phyloP scores from a whole-genome alignment of 1,284 basidiomycete species.

The Cerrena zonata region DNA sequence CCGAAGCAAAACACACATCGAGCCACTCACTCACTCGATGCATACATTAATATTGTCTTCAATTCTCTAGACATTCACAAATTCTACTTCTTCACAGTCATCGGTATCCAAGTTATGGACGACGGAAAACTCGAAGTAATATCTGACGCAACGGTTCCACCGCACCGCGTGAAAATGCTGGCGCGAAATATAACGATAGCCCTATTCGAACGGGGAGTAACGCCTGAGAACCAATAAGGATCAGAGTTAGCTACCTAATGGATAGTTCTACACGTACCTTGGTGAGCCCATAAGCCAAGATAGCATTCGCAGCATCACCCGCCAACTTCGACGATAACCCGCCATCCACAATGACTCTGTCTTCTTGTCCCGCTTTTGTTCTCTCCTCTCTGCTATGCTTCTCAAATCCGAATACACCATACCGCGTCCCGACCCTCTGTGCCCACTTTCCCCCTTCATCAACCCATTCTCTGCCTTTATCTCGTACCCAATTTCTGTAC shows the following conservation, averaged over 20 bases:
- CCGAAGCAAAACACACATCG: too few species aligned
- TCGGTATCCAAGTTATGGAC: neutral
- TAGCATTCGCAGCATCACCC: slow-evolving; percentile 70
- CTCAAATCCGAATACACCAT: slow-evolving; percentile 78
- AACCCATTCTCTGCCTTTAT: slow-evolving; percentile 53
- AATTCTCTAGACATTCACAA: too few species aligned
- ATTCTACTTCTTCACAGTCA: neutral
- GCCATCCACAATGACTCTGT: slow-evolving; percentile 9
- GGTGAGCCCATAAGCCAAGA: slow-evolving; percentile 78
- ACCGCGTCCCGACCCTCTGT: slow-evolving; percentile 66
- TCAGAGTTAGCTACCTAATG: neutral
- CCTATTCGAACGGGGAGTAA: slow-evolving; percentile 73
- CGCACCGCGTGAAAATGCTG: slow-evolving; percentile 63
- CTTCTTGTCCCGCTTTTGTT: neutral
- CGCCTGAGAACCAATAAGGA: too few species aligned
- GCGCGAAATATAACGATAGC: slow-evolving; percentile 69
- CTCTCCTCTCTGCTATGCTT: slow-evolving; percentile 36
- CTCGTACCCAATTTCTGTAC: slow-evolving; percentile 32
- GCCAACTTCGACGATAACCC: slow-evolving; percentile 35
- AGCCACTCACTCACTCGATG: too few species aligned
- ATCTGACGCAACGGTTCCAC: slow-evolving; percentile 49
- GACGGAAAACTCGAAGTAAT: slow-evolving; percentile 22
- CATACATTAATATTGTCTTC: too few species aligned
- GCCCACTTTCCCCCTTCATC: slow-evolving; percentile 71
- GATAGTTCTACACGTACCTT: too few species aligned